Base-by-base conservation (phyloP, 495 filamentous ascomycete genomes). In the Penicillium cataractarum region DNA sequence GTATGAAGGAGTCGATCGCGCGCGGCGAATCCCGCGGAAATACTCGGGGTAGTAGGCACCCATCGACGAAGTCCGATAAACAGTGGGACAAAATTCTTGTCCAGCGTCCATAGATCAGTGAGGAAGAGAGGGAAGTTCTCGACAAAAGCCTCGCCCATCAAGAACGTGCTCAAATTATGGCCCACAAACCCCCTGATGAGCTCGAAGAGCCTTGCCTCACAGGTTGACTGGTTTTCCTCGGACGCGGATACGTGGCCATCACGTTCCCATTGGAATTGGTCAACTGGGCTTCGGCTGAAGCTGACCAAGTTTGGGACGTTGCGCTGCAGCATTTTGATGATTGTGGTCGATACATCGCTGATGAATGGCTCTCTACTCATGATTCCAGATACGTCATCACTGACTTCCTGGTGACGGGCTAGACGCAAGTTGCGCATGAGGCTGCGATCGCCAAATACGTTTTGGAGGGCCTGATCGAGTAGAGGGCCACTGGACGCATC, bases 241-340 rank as follows among this genome's bases (percentile, higher is more conserved):
- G 75, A 70, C 6, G 78, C 62, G 15, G 69, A 67, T 2, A 81
- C 75, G 4, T 74, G 65, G 22, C 76, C 78, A 22, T 64, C 69
- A 6, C 85, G 82, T 68, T 90, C 88, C 87, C 88, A 90, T 0
- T 71, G 73, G 57, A 76, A 76, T 62, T 88, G 83, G 63, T 91
- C 87, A 27, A 90, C 83, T 6, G 81, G 67, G 49, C 85, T 86
- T n/a, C 76, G 72, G 37, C 74, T 79, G 62, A 87, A 88, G 6
- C 82, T 84, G 27, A 89, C 83, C 32, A 90, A 62, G 55, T 84
- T 81, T 0, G 62, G 79, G 63, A 58, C 81, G 58, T 71, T 79
- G 56, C 60, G 71, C 57, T 76, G 81, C 4, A 88, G 65, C 19
- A 73, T 61, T 0, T 60, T 60, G n/a, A 74, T 65, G 9, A 78